Evolutionary conservation across 768 basidiomycete species (phyloP), one percentile per base, ranked within the genome.

Genomic region (Amanita rubescens): DNA sequence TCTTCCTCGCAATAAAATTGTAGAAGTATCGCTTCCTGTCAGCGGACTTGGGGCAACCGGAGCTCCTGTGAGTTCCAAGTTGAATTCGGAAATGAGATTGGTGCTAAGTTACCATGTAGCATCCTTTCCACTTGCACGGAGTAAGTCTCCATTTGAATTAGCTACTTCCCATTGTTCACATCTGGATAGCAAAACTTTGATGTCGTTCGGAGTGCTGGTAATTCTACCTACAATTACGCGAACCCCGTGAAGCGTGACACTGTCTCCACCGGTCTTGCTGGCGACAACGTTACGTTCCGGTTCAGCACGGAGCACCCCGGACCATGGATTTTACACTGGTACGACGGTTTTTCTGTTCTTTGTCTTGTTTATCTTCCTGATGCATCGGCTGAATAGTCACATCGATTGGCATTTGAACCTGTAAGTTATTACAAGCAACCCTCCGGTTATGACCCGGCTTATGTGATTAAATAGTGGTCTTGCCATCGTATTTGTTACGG

Each of bases 181-280:
- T 24, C 44, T 25, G 17, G 38, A 3, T 55, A 76, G 72, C 75
- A 78, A 56, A 55, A 65, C 8, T 79, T 79, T 57, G 67, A 69
- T 39, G 77, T 78, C 19, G 62, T 78, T 20, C 63, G 71, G 47
- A 72, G 71, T 46, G 73, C 76, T 5, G 72, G 72, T 3, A 71
- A 58, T 32, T 50, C 53, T 1, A 54, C 41, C 1, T 69, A 67
- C 58, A 79, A 79, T 61, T 77, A 72, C 30, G 58, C 56, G 7
- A 82, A 87, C 60, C 84, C 83, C 1, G 68, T 76, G 17, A 54
- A 68, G 67, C 70, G 81, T 46, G 83, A 85, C 61, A 78, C 78
- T 0, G 74, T 81, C 38, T 60, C 59, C 34, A 57, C 39, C 9
- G 60, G 62, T 7, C 24, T 19, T 19, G 35, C 41, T 1, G 67